Percentiles rank a stretch among this genome's conserved stretches.
Evolutionary conservation across 352 stramenopile genomes (phyloP).

Genomic region (Pythium pyrilobum): DNA sequence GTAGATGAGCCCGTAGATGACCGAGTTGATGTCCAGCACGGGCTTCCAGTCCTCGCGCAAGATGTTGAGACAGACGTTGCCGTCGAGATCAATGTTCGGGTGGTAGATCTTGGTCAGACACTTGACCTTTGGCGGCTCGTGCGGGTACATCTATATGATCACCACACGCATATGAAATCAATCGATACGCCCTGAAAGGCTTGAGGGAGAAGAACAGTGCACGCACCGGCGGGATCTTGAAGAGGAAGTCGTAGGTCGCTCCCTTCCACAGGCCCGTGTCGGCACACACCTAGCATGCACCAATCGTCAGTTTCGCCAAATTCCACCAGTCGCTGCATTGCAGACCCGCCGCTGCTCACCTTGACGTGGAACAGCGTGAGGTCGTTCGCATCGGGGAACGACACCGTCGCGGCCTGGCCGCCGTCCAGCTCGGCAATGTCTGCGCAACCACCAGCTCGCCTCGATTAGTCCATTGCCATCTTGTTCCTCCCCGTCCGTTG

Average conservation of each 20-base stretch:
- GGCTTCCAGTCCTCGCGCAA: conserved; percentile 98
- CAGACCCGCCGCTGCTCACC: conserved; percentile 39
- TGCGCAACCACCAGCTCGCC: conserved; percentile 16
- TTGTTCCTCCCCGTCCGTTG: too few species aligned
- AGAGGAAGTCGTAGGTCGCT: conserved; percentile 96
- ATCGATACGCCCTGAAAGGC: too few species aligned
- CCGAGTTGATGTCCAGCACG: conserved; percentile 98
- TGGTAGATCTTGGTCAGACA: conserved; percentile 98
- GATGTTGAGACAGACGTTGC: conserved; percentile 98
- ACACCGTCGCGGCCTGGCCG: conserved; percentile 93
- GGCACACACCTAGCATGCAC: conserved; percentile 85
- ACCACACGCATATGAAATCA: not conserved
- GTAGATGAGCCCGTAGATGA: conserved; percentile 99
- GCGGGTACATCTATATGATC: conserved; percentile 84
- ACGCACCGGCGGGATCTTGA: conserved; percentile 94
- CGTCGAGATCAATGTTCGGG: conserved; percentile 98
- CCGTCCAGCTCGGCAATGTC: conserved; percentile 98
- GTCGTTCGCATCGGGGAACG: conserved; percentile 97
- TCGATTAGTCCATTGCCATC: not conserved
- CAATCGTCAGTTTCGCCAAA: too few species aligned
- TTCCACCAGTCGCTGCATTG: too few species aligned
- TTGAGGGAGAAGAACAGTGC: not conserved
- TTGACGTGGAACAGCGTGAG: conserved; percentile 91
- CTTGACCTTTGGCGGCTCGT: conserved; percentile 97
- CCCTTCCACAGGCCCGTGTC: conserved; percentile 97